A percentile compares a stretch with the other conserved stretches of the same genome.
Evolutionary conservation across 306 rosid species (phyloP).

Genomic region (Pterocarpus santalinus): DNA sequence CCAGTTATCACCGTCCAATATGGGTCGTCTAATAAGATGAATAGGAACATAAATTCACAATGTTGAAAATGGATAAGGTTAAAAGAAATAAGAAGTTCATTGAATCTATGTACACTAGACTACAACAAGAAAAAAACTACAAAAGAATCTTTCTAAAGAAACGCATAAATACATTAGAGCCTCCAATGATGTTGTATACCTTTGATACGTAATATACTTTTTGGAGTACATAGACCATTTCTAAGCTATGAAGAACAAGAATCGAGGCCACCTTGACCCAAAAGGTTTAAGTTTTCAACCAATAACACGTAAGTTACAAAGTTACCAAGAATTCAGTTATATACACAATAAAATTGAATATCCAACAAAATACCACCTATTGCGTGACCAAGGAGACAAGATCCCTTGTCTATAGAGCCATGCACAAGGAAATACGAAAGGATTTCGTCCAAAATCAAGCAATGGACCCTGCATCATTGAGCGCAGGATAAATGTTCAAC

Average conservation of each 20-base stretch:
- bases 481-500: conserved; percentile 35
- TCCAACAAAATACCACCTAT: conserved; percentile 66
- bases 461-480: conserved; percentile 83
- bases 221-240: conserved; percentile 19
- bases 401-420: conserved; percentile 94
- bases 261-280: not conserved
- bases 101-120: conserved; percentile 19
- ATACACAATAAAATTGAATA: conserved; percentile 51
- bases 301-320: not conserved
- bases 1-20: conserved; percentile 92
- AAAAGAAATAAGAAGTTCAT: conserved; percentile 3
- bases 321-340: conserved; percentile 29
- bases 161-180: conserved; percentile 17
- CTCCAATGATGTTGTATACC: conserved; percentile 26
- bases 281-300: conserved; percentile 29
- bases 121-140: not conserved
- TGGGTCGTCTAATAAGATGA: conserved; percentile 69
- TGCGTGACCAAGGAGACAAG: conserved; percentile 86
- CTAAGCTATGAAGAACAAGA: conserved; percentile 15
- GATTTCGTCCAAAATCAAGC: conserved; percentile 93
- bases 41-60: conserved; percentile 38
- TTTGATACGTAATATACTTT: conserved; percentile 13
- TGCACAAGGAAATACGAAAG: conserved; percentile 76
- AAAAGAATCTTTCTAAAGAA: conserved; percentile 30
- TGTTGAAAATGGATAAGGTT: not conserved